phyloP scores from a whole-genome alignment of 2,329 filamentous ascomycete genomes.

The Claviceps sp. region DNA sequence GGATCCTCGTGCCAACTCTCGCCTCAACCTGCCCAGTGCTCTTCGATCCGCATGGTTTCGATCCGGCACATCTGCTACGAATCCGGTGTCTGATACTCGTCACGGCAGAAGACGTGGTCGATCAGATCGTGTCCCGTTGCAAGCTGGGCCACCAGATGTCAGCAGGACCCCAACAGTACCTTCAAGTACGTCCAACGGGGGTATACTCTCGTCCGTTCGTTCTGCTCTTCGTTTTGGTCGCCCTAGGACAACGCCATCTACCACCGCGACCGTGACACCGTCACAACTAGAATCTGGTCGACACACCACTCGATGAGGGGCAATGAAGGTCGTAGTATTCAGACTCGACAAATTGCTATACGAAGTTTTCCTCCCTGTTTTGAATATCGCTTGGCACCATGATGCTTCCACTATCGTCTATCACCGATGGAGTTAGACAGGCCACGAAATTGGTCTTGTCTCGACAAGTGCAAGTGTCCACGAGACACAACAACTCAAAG shows the following conservation, averaged over 20 bases:
- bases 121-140: not conserved
- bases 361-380: too few relatives aligned
- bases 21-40: slow-evolving; percentile 34
- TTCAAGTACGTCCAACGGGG: slow-evolving; percentile 5
- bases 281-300: slow-evolving; percentile 34
- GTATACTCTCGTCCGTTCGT: slow-evolving; percentile 20
- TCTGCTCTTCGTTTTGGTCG: slow-evolving; percentile 20
- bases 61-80: slow-evolving; percentile 3
- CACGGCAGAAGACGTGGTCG: slow-evolving; percentile 1
- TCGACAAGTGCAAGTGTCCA: too few relatives aligned
- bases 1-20: slow-evolving; percentile 26
- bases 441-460: too few relatives aligned
- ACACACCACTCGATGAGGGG: slow-evolving; percentile 10
- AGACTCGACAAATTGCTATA: too few relatives aligned
- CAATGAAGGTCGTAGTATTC: not conserved
- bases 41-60: slow-evolving; percentile 27
- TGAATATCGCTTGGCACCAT: too few relatives aligned
- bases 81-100: not conserved
- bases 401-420: too few relatives aligned
- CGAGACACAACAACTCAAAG: too few relatives aligned
- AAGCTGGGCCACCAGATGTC: slow-evolving; percentile 5
- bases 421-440: too few relatives aligned
- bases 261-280: slow-evolving; percentile 23
- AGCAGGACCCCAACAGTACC: slow-evolving; percentile 4
- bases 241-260: slow-evolving; percentile 5